Percentiles rank a stretch among this genome's conserved stretches.
These are phyloP conservation scores for Fusarium beomiforme DNA, from an alignment of 2,329 filamentous ascomycete genomes.

Conservation along the genomic window DNA sequence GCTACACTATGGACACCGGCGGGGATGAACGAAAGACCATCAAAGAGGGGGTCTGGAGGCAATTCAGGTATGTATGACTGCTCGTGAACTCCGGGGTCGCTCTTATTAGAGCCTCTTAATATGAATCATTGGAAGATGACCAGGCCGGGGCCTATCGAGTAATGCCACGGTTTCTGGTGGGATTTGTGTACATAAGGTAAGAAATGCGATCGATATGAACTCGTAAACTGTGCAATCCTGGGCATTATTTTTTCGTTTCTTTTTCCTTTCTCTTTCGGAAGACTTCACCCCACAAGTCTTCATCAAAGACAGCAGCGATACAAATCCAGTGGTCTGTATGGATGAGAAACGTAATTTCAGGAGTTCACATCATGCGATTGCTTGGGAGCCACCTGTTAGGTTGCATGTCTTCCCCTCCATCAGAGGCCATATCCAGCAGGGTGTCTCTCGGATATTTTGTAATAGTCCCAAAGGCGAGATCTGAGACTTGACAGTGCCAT, in stretches of 20 bases:
- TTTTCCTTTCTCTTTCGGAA: background rate
- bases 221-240: background rate
- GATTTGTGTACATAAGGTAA: background rate
- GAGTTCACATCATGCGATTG: background rate
- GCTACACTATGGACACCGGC: background rate
- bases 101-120: background rate
- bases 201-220: background rate
- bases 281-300: background rate
- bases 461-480: conserved; percentile 24
- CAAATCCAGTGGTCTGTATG: background rate
- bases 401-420: conserved; percentile 4
- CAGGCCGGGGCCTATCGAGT: background rate
- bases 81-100: background rate
- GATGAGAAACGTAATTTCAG: background rate
- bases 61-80: conserved; percentile 2
- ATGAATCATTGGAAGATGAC: background rate
- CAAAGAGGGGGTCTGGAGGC: conserved; percentile 11
- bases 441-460: conserved; percentile 36
- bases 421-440: conserved; percentile 10
- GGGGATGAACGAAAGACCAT: background rate
- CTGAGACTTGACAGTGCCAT: conserved; percentile 28
- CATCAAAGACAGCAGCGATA: background rate
- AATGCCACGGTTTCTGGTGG: background rate
- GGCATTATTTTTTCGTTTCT: background rate
- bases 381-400: background rate